Conservation (phyloP, 139 green algal species). For the Chlamydomonas incerta region DNA sequence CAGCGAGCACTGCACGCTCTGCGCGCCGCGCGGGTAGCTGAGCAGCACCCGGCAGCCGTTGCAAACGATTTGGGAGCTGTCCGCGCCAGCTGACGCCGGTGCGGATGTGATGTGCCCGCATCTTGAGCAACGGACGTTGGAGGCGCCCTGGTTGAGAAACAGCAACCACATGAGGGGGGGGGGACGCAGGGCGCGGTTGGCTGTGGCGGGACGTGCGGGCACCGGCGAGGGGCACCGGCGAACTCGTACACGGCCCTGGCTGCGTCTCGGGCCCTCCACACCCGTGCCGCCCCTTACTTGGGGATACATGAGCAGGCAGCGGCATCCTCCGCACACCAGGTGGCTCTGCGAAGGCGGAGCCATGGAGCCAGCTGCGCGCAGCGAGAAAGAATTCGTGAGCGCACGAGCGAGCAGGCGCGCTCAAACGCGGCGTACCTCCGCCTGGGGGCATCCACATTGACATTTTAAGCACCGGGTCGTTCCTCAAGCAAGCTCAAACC, state of each 20-base stretch:
- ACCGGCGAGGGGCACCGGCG: not conserved
- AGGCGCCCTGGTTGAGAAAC: constrained; percentile 73
- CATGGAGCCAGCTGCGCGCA: not conserved
- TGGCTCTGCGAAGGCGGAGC: constrained; percentile 63
- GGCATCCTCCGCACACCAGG: constrained; percentile 85
- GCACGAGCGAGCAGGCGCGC: too few species aligned
- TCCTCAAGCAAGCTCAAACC: too few species aligned
- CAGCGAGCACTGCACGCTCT: constrained; percentile 93
- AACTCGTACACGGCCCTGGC: too few species aligned
- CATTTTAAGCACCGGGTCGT: too few species aligned
- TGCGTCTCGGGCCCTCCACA: too few species aligned
- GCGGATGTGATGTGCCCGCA: constrained; percentile 87
- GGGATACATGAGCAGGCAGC: constrained; percentile 86
- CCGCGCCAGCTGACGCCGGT: constrained; percentile 63
- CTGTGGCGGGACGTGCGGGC: not conserved
- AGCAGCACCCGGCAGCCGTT: constrained; percentile 90
- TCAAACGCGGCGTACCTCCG: too few species aligned
- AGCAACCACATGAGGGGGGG: not conserved
- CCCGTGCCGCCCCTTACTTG: too few species aligned
- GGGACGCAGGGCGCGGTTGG: not conserved
- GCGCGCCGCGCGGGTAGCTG: constrained; percentile 90
- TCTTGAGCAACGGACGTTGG: constrained; percentile 90
- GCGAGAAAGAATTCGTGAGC: not conserved
- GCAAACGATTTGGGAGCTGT: constrained; percentile 94
- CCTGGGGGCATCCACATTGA: too few species aligned